phyloP scores from a whole-genome alignment of 768 basidiomycete genomes.

The Phallus indusiatus region DNA sequence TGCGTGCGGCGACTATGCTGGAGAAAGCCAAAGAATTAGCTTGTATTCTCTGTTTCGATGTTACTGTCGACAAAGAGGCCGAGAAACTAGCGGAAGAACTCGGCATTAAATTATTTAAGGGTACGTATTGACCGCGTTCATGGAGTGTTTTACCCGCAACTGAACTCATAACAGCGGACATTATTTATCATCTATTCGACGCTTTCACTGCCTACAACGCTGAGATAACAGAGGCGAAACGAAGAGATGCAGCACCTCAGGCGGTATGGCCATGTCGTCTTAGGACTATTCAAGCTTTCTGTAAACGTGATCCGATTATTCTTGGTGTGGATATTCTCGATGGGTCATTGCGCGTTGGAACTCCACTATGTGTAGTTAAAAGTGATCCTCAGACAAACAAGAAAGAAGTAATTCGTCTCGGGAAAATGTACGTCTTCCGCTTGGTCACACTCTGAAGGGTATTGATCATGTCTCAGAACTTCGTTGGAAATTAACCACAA shows the following conservation, averaged over 20 bases:
- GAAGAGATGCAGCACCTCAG: constrained; percentile 83
- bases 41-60: constrained; percentile 95
- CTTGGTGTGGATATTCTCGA: constrained; percentile 95
- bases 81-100: constrained; percentile 88
- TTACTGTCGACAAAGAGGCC: constrained; percentile 87
- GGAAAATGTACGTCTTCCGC: constrained; percentile 67
- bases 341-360: constrained; percentile 82
- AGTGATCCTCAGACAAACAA: constrained; percentile 79
- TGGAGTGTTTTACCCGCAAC: constrained; percentile 7
- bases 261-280: constrained; percentile 96
- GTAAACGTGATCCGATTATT: constrained; percentile 96
- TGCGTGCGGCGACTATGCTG: constrained; percentile 87
- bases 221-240: constrained; percentile 87
- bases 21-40: constrained; percentile 94
- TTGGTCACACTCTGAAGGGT: constrained; percentile 4
- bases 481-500: constrained; percentile 98
- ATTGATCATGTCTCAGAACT: constrained; percentile 42
- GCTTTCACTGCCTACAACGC: constrained; percentile 91
- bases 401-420: constrained; percentile 85
- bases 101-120: constrained; percentile 91
- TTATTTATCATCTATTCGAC: constrained; percentile 97
- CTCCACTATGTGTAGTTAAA: constrained; percentile 92
- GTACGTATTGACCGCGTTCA: constrained; percentile 30
- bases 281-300: constrained; percentile 88
- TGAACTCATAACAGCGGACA: constrained; percentile 58